Evolutionary conservation across 306 rosid species (phyloP), one percentile per base, ranked within the genome.

Genomic region (Oemleria cerasiformis): DNA sequence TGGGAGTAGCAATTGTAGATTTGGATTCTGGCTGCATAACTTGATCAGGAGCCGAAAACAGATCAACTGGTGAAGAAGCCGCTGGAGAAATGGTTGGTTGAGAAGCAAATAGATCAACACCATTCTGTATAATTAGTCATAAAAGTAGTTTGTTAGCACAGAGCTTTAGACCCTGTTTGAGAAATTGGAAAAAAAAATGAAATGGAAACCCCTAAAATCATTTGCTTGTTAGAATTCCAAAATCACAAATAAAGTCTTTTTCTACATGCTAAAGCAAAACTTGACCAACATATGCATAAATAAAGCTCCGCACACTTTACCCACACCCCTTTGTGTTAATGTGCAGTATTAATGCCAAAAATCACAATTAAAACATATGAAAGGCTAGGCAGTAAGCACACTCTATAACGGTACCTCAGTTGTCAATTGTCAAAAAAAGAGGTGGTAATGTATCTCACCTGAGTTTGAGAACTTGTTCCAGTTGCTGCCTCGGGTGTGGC

Each of bases 31-130:
- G 79, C 76, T 82, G 96, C 75, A 72, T 67, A 77, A 79, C 91
- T 36, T 88, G 86, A 68, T 84, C 87, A 38, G 96, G 80, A 71
- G 78, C 50, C n/a, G 92, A 80, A 80, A 95, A 88, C 76, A 88
- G 83, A 77, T 91, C 90, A 50, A 89, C 92, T 10, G 92, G 76
- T 63, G 97, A 71, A 65, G 92, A 59, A 74, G 78, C 80, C 7
- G 94, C 53, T 79, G 90, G 53, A 67, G 89, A 74, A 70, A 73
- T 65, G 43, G 92, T 76, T 39, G 96, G 88, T 65, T 82, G 86
- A 30, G 97, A 77, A 39, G 90, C 90, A 80, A 95, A 95, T 21
- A 86, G 88, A 88, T 95, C 96, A 73, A 85, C 87, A 49, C 82
- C 86, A 51, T 61, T 81, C 97, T 94, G 89, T 63, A 80, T 30